Conservation (phyloP, 176 grass and related monocot genomes). For the Eremochloa ophiuroides region DNA sequence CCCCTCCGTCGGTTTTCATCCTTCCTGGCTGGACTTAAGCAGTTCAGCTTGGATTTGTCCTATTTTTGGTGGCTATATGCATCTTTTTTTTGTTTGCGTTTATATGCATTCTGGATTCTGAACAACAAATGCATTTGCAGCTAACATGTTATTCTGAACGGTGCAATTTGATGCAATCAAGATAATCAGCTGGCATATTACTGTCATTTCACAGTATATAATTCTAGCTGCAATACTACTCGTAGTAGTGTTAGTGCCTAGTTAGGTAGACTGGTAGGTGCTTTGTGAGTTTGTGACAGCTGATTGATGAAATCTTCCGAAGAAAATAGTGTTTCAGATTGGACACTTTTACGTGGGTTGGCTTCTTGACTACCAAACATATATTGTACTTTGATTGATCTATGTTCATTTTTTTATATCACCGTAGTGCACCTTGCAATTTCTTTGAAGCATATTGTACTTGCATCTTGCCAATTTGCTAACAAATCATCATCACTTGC, state of each 20-base stretch:
- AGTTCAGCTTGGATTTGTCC: neutral
- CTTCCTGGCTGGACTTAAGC: slow-evolving; percentile 7
- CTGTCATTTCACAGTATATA: neutral
- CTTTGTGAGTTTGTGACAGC: neutral
- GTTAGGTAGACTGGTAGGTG: neutral
- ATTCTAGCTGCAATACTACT: neutral
- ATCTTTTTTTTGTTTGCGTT: too few relatives aligned
- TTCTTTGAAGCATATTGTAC: too few relatives aligned
- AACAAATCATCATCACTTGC: too few relatives aligned
- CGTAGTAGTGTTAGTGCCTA: neutral
- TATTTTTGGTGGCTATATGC: neutral
- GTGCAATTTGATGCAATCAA: neutral
- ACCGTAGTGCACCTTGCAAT: too few relatives aligned
- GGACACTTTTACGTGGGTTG: too few relatives aligned
- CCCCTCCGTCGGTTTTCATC: neutral
- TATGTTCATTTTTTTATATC: too few relatives aligned
- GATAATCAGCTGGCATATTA: neutral
- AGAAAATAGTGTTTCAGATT: too few relatives aligned
- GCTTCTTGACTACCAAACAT: too few relatives aligned
- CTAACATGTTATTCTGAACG: neutral
- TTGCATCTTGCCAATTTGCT: too few relatives aligned
- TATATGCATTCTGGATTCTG: neutral
- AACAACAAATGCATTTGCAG: neutral
- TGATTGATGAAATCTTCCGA: too few relatives aligned
- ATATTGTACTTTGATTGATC: too few relatives aligned